Evolutionary conservation across 78 protist genomes (phyloP), one percentile per base, ranked within the genome.

Genomic region (Blattamonas nauphoetae): DNA sequence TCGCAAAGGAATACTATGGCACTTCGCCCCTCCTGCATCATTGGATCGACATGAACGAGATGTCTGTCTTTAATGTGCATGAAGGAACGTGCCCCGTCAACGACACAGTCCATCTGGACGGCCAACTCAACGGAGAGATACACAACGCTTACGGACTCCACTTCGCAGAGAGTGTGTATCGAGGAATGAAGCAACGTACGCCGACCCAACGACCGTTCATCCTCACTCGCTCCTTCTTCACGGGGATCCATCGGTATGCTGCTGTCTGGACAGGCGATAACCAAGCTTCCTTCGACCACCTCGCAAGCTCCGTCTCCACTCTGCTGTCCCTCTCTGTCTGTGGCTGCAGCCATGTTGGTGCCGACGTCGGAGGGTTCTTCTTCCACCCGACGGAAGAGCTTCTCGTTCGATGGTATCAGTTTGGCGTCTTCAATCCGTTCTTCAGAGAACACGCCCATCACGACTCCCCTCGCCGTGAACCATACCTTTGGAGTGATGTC

Each of bases 221-320:
- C 36, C 94, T 98, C 35, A 89, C 99, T 32, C 91, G 99, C 38
- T 91, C 99, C 3, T 95, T 95, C 96, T 98, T 92, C 80, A 95
- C 97, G 4, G 98, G 99, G 41, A 87, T 96, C 4, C 98, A 97
- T 91, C 90, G 97, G 45, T 86, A 87, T 85, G 98, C 93, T 41
- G 98, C 99, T 45, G 90, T 97, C 35, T 98, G 99, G 99, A 97
- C 99, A 0, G 99, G 99, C 44, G 99, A 98, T 91, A 98, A 98
- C 89, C 85, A 87, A 44, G 98, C 98, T 36, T 86, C 85, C 43
- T 98, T 98, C 98, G 82, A 63, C 0, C 99, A 97, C 77, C 88
- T 98, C 63, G 85, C 44, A 36, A 85, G 78, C 43, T 34, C 97
- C 2, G 36, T 63, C 1, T 96, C 98, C 32, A 96, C 96, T 97